Evolutionary conservation across 164 flowering plant species (phyloP), one percentile per base, ranked within the genome.

Genomic region (Vitis rotundifolia): DNA sequence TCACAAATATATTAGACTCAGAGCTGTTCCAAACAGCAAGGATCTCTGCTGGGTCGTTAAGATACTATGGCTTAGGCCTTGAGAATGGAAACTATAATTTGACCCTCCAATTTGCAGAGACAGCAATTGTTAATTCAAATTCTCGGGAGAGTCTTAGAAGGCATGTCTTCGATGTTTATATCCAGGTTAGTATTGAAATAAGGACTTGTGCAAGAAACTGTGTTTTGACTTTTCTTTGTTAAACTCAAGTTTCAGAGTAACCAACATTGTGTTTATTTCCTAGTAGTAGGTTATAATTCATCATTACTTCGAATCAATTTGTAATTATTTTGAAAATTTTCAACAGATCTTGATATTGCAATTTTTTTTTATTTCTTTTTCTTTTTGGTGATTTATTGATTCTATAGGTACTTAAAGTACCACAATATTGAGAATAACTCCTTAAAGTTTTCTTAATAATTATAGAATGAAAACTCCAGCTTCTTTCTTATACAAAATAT

Each of bases 51-150:
- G 89, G 90, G 29, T 91, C 97, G 14, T 78, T 91, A 22, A 80
- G 97, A 74, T 95, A 91, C 77, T 91, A 89, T 77, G 97, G 97
- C 11, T 72, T 95, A 29, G 98, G 99, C 49, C 94, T 92, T 62
- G 79, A 93, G 74, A 93, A 94, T 72, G 97, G 98, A 9, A 79
- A 79, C 68, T 93, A 93, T 83, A 90, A 72, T 47, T 82, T 95
- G 19, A 81, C 26, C 49, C 80, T 94, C 57, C 87, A 83, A 69
- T 94, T 94, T 78, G 88, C 94, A 1, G 98, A 94, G 76, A 75
- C 62, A 55, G 72, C 59, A 18, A 72, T 83, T 54, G 29, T 9
- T 16, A 59, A 74, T 59, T 1, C 86, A 22, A 71, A 11, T 3
- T 70, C 85, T 62, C 87, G 93, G 97, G 16, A 70, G 77, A 86